phyloP scores from a whole-genome alignment of 139 green algal genomes.

The Closterium sp. region DNA sequence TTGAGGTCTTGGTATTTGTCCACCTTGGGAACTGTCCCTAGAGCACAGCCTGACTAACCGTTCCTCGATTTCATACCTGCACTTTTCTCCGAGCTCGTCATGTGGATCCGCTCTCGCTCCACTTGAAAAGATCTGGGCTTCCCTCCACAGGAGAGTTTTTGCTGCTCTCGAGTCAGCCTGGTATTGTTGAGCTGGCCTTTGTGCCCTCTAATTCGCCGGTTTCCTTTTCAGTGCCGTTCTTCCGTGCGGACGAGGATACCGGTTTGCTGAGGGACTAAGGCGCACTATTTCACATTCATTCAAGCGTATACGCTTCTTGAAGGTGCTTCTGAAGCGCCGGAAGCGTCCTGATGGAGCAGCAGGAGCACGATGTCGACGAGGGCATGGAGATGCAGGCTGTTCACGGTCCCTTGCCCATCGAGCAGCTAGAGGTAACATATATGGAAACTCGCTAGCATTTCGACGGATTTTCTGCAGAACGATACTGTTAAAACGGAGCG shows the following conservation, averaged over 20 bases:
- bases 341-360: neutral
- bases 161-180: neutral
- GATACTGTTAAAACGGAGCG: neutral
- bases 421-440: conserved; percentile 9
- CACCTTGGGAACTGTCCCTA: no score
- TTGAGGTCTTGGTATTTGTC: no score
- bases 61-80: neutral
- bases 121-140: neutral
- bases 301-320: no score
- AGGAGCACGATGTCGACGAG: neutral
- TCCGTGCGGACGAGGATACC: neutral
- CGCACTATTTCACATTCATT: no score
- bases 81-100: neutral
- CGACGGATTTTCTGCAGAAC: neutral
- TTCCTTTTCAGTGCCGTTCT: neutral
- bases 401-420: conserved; percentile 10
- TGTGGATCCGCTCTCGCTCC: neutral
- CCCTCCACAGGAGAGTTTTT: neutral
- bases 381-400: neutral
- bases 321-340: neutral
- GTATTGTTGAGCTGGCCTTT: neutral
- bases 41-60: no score
- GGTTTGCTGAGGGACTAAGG: neutral
- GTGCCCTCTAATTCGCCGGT: neutral
- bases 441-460: neutral